Evolutionary conservation across 768 basidiomycete species (phyloP), one percentile per base, ranked within the genome.

Genomic region (Hypholoma fasciculare): DNA sequence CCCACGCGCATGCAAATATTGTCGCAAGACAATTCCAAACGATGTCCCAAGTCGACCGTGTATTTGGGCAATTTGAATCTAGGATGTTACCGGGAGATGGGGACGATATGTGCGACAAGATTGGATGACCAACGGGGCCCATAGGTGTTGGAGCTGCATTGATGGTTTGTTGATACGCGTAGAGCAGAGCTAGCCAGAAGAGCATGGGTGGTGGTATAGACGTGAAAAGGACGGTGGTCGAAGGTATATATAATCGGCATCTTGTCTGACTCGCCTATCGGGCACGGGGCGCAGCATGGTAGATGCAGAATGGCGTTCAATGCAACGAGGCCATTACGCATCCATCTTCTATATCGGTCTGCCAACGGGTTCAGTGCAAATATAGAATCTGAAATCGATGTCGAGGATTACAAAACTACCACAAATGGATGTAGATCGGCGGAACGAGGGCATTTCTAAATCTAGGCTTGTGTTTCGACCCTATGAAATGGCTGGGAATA

Each of bases 1-100:
- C 57, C 57, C 57, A 62, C 14, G 61, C 49, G 44, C 61, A 62
- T 2, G 61, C 53, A 13, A 62, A 58, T n/a, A 62, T 58, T 8
- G 57, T 58, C 0, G 52, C 56, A 4, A 62, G 19, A 14, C 61
- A 62, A 20, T 49, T 62, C 61, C 61, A 62, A 13, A 62, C 16
- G 23, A 62, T 62, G 48, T 52, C 49, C 56, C 44, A 44, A 12
- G 44, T 36, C 13, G 60, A 53, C 34, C 60, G 60, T 11, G 40
- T 37, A 49, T 57, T 49, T n/a, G 43, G 30, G 46, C 55, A 54
- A 8, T n/a, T 23, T 44, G 51, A 57, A 13, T 43, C 43, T 12
- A 20, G 2, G 17, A 19, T 11, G 9, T 23, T 16, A 6, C 16
- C 26, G 8, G 54, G 30, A 11, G 54, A 54, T 20, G 12, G 19